These are phyloP conservation scores for Bryum argenteum DNA, from an alignment of 225 moss, liverwort and hornwort species.

Conservation along the genomic window DNA sequence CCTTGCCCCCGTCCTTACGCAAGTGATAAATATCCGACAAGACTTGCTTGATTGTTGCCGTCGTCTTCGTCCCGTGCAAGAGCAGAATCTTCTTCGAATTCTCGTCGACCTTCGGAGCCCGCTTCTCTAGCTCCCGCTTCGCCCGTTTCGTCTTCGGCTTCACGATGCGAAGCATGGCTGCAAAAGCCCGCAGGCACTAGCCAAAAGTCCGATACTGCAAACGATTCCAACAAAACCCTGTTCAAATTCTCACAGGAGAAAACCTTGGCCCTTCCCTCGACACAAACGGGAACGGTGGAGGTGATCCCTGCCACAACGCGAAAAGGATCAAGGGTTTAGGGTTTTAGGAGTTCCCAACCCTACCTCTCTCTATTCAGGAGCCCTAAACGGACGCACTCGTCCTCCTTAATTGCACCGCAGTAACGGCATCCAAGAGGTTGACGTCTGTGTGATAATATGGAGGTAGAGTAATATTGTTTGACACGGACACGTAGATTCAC, in stretches of 20 bases:
- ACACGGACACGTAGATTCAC: too few relatives aligned
- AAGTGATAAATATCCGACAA: constrained; percentile 83
- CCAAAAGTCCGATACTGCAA: too few relatives aligned
- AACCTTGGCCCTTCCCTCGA: fast-evolving
- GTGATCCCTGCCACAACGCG: neutral
- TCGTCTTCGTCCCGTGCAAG: constrained; percentile 80
- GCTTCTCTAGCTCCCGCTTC: constrained; percentile 82
- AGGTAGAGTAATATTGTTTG: neutral
- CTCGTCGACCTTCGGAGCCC: constrained; percentile 92
- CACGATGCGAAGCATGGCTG: constrained; percentile 84
- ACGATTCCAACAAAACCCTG: neutral
- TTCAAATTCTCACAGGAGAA: neutral
- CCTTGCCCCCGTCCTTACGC: constrained; percentile 74
- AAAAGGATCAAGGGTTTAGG: neutral
- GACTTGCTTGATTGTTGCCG: constrained; percentile 57
- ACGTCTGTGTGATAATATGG: neutral
- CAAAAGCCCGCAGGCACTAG: constrained; percentile 26
- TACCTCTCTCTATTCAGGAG: neutral
- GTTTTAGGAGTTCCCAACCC: neutral
- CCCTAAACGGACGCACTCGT: neutral
- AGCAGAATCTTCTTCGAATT: constrained; percentile 86
- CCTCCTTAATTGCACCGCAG: neutral
- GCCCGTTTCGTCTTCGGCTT: constrained; percentile 91
- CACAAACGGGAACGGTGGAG: neutral
- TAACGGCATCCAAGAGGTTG: too few relatives aligned